phyloP scores from a whole-genome alignment of 2,329 filamentous ascomycete species.

The Ilyonectria mors-panacis region DNA sequence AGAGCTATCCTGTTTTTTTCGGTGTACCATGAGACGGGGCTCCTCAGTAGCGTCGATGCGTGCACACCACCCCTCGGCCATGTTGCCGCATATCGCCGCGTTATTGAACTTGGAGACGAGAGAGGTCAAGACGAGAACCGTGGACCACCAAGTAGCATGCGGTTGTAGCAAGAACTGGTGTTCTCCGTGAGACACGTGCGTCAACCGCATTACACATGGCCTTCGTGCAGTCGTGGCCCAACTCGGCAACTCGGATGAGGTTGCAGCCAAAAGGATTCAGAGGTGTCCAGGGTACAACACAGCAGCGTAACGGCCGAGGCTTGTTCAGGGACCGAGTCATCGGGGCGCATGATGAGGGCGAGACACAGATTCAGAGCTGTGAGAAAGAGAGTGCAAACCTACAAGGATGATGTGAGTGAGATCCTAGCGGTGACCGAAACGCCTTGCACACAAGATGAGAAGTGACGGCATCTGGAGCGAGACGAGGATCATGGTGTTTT shows the following conservation, averaged over 20 bases:
- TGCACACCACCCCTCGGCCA: conserved; percentile 42
- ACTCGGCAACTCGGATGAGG: conserved; percentile 10
- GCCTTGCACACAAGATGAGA: conserved; percentile 9
- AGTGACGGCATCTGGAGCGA: conserved; percentile 9
- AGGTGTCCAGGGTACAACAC: conserved; percentile 15
- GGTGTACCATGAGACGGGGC: conserved; percentile 26
- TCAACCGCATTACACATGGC: conserved; percentile 23
- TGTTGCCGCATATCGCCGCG: conserved; percentile 45
- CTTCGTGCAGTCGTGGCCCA: conserved; percentile 9
- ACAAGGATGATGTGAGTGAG: neutral
- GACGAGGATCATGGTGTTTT: conserved; percentile 1
- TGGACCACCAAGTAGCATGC: conserved; percentile 14
- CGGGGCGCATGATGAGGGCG: conserved; percentile 6
- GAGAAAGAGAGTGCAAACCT: conserved; percentile 4
- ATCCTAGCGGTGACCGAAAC: conserved; percentile 11
- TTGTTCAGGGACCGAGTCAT: conserved; percentile 14
- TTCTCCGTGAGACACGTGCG: conserved; percentile 33
- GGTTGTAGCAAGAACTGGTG: conserved; percentile 18
- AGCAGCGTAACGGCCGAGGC: conserved; percentile 13
- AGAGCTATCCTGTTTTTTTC: conserved; percentile 38
- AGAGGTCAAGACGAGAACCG: conserved; percentile 9
- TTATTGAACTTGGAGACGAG: conserved; percentile 31
- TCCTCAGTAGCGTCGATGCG: conserved; percentile 31
- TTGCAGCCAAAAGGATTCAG: conserved; percentile 20
- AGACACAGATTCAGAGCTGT: neutral